Percentiles rank a stretch among this genome's conserved stretches.
phyloP scores from a whole-genome alignment of 306 rosid genomes.

The Bauhinia variegata region DNA sequence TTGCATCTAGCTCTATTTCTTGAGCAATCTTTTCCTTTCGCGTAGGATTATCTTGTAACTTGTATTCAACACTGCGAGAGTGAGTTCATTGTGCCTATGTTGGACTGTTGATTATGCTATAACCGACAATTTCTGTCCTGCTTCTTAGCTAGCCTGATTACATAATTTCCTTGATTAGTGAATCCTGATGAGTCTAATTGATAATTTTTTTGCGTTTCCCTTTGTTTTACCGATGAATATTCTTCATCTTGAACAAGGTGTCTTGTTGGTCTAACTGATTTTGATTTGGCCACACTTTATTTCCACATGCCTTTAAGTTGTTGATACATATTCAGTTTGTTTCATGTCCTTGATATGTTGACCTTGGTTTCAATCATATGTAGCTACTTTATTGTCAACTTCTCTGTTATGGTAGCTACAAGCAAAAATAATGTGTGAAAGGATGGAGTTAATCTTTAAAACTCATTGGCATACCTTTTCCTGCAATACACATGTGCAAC shows the following conservation, averaged over 20 bases:
- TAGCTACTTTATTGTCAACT: conserved; percentile 14
- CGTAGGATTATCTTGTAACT: too few species aligned
- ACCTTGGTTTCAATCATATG: neutral
- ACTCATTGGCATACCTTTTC: too few species aligned
- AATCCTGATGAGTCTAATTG: conserved; percentile 15
- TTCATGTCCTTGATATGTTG: neutral
- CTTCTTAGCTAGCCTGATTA: too few species aligned
- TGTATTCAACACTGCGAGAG: neutral
- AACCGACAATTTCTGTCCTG: too few species aligned
- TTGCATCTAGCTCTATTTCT: conserved; percentile 16
- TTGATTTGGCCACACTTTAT: neutral
- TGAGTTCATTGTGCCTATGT: conserved; percentile 11
- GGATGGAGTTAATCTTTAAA: too few species aligned
- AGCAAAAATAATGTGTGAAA: neutral
- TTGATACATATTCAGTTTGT: neutral
- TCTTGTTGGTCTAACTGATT: conserved; percentile 14
- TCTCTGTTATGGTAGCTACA: neutral
- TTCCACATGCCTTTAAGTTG: neutral
- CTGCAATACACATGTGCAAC: neutral
- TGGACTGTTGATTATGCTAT: too few species aligned
- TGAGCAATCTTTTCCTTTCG: neutral
- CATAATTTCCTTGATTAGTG: conserved; percentile 3
- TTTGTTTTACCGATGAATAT: neutral
- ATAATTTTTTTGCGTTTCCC: neutral
- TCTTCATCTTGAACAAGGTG: conserved; percentile 6